Percentiles rank a stretch among this genome's conserved stretches.
Evolutionary conservation across 768 basidiomycete genomes (phyloP).

Genomic region (Auricularia sp.): DNA sequence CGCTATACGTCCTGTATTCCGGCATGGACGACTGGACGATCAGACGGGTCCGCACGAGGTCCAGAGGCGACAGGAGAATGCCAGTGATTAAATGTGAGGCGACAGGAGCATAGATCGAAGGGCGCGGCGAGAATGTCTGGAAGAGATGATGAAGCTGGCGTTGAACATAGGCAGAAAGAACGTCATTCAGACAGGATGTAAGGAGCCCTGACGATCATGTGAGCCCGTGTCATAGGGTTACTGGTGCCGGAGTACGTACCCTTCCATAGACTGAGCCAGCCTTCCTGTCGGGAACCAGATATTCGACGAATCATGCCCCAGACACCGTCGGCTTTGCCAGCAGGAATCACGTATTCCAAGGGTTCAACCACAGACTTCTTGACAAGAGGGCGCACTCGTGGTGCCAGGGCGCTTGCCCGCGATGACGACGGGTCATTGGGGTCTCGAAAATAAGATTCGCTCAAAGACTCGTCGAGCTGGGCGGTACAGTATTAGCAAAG

Average conservation of each 20-base stretch:
- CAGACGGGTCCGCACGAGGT: slow-evolving; percentile 79
- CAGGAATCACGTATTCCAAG: slow-evolving; percentile 75
- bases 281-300: slow-evolving; percentile 72
- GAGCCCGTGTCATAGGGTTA: slow-evolving; percentile 8
- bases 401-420: slow-evolving; percentile 14
- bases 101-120: slow-evolving; percentile 62
- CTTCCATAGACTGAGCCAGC: slow-evolving; percentile 89
- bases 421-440: slow-evolving; percentile 37
- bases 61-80: slow-evolving; percentile 77
- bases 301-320: slow-evolving; percentile 94
- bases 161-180: slow-evolving; percentile 67
- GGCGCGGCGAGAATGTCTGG: slow-evolving; percentile 47
- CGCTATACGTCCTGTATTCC: slow-evolving; percentile 59
- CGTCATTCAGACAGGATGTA: slow-evolving; percentile 71
- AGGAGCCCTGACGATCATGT: slow-evolving; percentile 52
- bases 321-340: slow-evolving; percentile 73
- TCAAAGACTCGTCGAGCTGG: slow-evolving; percentile 53
- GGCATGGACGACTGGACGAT: slow-evolving; percentile 74
- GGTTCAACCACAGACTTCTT: slow-evolving; percentile 66
- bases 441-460: slow-evolving; percentile 74
- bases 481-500: not conserved
- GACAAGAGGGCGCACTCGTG: slow-evolving; percentile 44
- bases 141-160: slow-evolving; percentile 66
- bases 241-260: slow-evolving; percentile 34
- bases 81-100: slow-evolving; percentile 82